Percentiles rank a stretch among this genome's conserved stretches.
These are phyloP conservation scores for Tolypocladium tundrense DNA, from an alignment of 2,329 filamentous ascomycete genomes.

Conservation along the genomic window DNA sequence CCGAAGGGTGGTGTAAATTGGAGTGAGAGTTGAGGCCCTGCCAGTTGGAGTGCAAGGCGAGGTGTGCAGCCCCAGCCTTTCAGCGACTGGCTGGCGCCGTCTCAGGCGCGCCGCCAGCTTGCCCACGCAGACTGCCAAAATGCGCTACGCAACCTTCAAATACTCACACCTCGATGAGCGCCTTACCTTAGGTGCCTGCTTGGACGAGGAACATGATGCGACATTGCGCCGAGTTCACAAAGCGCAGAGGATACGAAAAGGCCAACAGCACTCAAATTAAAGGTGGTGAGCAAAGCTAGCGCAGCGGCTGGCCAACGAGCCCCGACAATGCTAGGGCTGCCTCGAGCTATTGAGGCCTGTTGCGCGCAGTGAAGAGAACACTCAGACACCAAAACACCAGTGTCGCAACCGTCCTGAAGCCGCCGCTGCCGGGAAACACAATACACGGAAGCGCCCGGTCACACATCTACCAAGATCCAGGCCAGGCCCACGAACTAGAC, in stretches of 20 bases:
- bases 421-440: background rate
- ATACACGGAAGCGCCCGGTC: background rate
- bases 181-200: background rate
- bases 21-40: background rate
- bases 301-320: background rate
- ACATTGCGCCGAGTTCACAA: background rate
- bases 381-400: background rate
- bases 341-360: background rate
- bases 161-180: background rate
- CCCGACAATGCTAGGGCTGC: background rate
- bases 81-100: background rate
- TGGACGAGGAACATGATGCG: background rate
- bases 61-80: background rate
- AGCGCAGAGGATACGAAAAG: background rate
- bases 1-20: conserved; percentile 1
- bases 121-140: background rate
- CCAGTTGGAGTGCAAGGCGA: background rate
- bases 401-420: background rate
- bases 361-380: background rate
- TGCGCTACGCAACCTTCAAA: background rate
- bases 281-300: background rate
- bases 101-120: background rate
- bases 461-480: background rate
- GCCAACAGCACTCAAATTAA: background rate
- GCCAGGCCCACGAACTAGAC: background rate